Percentiles rank a stretch among this genome's conserved stretches.
Evolutionary conservation across 441 rosid genomes (phyloP).

Genomic region (Eutrema salsugineum): DNA sequence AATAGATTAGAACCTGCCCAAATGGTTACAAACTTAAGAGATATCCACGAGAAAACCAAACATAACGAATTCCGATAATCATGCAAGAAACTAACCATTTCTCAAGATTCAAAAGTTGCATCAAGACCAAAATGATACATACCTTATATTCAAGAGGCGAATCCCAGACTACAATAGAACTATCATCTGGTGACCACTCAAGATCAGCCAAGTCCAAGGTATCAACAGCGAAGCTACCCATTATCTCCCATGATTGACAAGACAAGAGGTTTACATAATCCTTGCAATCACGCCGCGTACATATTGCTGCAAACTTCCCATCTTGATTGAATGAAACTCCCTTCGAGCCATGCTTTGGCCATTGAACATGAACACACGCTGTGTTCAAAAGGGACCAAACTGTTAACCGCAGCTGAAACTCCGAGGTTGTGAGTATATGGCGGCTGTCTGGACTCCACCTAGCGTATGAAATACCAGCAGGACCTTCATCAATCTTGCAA

Average conservation of each 20-base stretch:
- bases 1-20: slow-evolving; percentile 84
- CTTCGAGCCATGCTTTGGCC: slow-evolving; percentile 92
- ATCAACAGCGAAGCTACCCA: slow-evolving; percentile 90
- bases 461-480: slow-evolving; percentile 94
- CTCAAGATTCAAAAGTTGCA: neutral
- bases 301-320: slow-evolving; percentile 87
- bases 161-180: slow-evolving; percentile 87
- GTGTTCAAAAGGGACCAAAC: slow-evolving; percentile 97
- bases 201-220: slow-evolving; percentile 91
- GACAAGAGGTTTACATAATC: slow-evolving; percentile 86
- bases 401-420: slow-evolving; percentile 82
- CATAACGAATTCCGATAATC: neutral
- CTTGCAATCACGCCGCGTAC: slow-evolving; percentile 94
- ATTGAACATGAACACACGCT: slow-evolving; percentile 94
- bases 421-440: slow-evolving; percentile 91
- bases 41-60: neutral
- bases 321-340: slow-evolving; percentile 83
- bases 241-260: slow-evolving; percentile 91
- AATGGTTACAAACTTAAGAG: slow-evolving; percentile 18
- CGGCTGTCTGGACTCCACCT: slow-evolving; percentile 99
- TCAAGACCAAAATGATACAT: slow-evolving; percentile 4
- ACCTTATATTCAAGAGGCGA: slow-evolving; percentile 92
- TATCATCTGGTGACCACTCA: slow-evolving; percentile 97
- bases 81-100: neutral
- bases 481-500: slow-evolving; percentile 97